A percentile compares a stretch with the other conserved stretches of the same genome.
Evolutionary conservation across 148 eudicot species (phyloP).

Genomic region (Chenopodium quinoa): DNA sequence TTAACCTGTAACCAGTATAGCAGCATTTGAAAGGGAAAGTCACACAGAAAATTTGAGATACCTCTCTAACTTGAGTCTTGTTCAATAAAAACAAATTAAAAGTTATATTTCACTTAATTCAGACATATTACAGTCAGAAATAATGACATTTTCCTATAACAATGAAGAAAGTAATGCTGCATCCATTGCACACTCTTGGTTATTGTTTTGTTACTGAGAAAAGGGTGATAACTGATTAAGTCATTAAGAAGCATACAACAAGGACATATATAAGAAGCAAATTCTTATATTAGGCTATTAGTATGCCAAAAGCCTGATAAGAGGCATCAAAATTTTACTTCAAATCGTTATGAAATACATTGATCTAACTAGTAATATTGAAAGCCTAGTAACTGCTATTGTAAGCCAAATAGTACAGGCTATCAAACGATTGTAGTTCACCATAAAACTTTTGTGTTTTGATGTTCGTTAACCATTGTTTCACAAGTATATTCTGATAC

Average conservation of each 20-base stretch:
- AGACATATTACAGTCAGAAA: background rate
- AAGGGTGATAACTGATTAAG: background rate
- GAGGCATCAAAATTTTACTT: too few relatives aligned
- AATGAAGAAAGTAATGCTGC: background rate
- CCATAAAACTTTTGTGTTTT: too few relatives aligned
- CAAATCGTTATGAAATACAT: too few relatives aligned
- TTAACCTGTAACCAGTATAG: background rate
- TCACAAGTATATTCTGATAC: background rate
- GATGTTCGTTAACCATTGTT: too few relatives aligned
- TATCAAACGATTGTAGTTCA: background rate
- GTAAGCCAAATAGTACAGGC: background rate
- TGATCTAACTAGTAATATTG: background rate
- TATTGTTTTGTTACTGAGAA: background rate
- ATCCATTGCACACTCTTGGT: background rate
- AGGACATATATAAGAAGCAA: background rate
- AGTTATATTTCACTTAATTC: background rate
- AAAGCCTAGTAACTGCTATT: background rate
- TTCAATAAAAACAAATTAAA: too few relatives aligned
- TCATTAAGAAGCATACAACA: background rate
- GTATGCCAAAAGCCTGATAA: too few relatives aligned
- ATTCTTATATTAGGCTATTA: too few relatives aligned
- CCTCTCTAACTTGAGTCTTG: background rate
- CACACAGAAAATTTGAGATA: background rate
- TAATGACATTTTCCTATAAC: background rate
- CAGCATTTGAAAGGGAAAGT: background rate